These are phyloP conservation scores for Boletus vinaceobasis DNA, from an alignment of 768 basidiomycete genomes.

Conservation along the genomic window DNA sequence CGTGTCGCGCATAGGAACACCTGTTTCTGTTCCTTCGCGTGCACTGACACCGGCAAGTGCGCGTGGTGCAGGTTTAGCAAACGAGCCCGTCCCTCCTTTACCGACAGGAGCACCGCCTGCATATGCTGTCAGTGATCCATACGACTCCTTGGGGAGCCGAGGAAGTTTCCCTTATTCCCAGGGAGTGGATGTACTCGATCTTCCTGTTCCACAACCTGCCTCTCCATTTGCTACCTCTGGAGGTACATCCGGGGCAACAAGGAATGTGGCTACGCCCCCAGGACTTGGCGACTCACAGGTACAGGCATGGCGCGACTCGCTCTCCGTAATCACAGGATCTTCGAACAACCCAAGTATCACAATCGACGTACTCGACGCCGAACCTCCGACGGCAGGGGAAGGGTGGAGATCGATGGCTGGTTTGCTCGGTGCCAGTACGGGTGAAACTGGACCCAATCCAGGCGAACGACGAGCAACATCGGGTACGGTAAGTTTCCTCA, in stretches of 20 bases:
- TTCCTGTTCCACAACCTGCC: constrained; percentile 56
- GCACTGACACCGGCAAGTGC: constrained; percentile 44
- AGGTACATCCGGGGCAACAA: constrained; percentile 26
- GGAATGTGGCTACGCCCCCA: constrained; percentile 30
- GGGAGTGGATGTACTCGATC: constrained; percentile 48
- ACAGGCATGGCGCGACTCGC: constrained; percentile 36
- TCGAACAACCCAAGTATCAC: constrained; percentile 34
- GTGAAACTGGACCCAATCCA: constrained; percentile 18
- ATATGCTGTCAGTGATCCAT: constrained; percentile 30
- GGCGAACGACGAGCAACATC: constrained; percentile 53
- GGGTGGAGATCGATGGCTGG: constrained; percentile 56
- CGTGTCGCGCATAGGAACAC: constrained; percentile 42
- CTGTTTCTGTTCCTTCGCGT: constrained; percentile 39
- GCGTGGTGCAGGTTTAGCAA: constrained; percentile 15
- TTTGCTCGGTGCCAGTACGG: constrained; percentile 13
- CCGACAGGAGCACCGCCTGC: constrained; percentile 30
- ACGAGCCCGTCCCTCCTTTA: constrained; percentile 10
- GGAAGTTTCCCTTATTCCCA: constrained; percentile 26
- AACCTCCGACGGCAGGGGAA: constrained; percentile 58
- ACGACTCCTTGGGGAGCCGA: constrained; percentile 25
- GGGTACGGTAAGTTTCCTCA: constrained; percentile 50
- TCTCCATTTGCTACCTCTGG: constrained; percentile 46
- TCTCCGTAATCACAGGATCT: constrained; percentile 31
- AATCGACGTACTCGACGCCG: constrained; percentile 66
- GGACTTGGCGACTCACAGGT: constrained; percentile 35